Evolutionary conservation across 768 basidiomycete species (phyloP).

Genomic region (Russula griseocarnosa): DNA sequence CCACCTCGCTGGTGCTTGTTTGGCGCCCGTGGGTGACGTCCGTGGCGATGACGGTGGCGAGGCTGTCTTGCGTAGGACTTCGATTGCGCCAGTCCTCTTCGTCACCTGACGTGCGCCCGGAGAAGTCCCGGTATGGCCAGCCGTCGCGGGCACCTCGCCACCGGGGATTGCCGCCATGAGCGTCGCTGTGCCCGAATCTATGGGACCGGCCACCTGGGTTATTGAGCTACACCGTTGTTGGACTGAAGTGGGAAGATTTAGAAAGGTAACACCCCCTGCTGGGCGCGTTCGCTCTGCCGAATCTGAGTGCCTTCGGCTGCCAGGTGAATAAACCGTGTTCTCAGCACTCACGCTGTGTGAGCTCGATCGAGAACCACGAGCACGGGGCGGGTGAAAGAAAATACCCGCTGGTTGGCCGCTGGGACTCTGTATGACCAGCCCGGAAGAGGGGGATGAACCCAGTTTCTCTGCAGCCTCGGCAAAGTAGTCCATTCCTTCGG

Average conservation of each 20-base stretch:
- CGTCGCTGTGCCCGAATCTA: background rate
- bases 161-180: conserved; percentile 8
- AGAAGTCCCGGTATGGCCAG: background rate
- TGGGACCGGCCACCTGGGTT: background rate
- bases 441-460: conserved; percentile 74
- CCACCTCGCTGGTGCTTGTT: conserved; percentile 32
- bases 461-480: conserved; percentile 59
- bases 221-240: conserved; percentile 12
- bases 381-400: conserved; percentile 77
- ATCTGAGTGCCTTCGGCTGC: conserved; percentile 21
- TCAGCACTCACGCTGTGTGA: conserved; percentile 19
- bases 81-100: conserved; percentile 33
- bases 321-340: conserved; percentile 6
- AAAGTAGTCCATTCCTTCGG: conserved; percentile 78
- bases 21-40: conserved; percentile 30
- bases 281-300: conserved; percentile 18
- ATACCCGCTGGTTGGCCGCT: conserved; percentile 95
- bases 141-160: conserved; percentile 5
- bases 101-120: conserved; percentile 22
- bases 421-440: conserved; percentile 85
- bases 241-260: conserved; percentile 2
- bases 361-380: conserved; percentile 20
- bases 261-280: conserved; percentile 17
- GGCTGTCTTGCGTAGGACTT: conserved; percentile 33
- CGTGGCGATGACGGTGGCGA: conserved; percentile 39